Evolutionary conservation across 2,329 filamentous ascomycete species (phyloP).

Genomic region (Macroventuria anomochaeta): DNA sequence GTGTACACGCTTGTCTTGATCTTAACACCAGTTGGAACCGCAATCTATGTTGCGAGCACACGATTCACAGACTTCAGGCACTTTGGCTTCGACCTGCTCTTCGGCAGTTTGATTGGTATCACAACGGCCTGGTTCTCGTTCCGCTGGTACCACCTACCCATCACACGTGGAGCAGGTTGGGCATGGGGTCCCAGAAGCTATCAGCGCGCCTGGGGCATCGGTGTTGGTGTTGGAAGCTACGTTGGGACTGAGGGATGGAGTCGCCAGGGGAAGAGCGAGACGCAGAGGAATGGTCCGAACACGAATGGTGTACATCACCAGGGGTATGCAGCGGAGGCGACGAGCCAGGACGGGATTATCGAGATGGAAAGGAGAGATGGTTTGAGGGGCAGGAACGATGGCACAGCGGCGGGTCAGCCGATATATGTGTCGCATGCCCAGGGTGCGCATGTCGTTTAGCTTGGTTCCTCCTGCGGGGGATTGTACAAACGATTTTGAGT

Average conservation of each 20-base stretch:
- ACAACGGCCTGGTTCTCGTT: conserved; percentile 76
- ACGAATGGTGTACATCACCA: conserved; percentile 7
- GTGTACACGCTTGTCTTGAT: conserved; percentile 76
- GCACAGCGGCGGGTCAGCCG: conserved; percentile 3
- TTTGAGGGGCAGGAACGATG: not conserved
- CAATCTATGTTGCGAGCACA: conserved; percentile 82
- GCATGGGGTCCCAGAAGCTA: conserved; percentile 81
- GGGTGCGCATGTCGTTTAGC: conserved; percentile 6
- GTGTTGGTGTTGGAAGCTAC: conserved; percentile 62
- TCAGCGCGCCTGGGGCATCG: conserved; percentile 79
- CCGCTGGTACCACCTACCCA: conserved; percentile 83
- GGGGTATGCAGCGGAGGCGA: conserved; percentile 8
- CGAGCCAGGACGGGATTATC: conserved; percentile 18
- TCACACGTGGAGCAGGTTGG: conserved; percentile 82
- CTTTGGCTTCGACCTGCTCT: conserved; percentile 90
- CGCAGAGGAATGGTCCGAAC: conserved; percentile 10
- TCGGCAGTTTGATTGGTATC: conserved; percentile 80
- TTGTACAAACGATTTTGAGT: not conserved
- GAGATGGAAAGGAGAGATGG: conserved; percentile 17
- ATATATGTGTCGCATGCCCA: conserved; percentile 7
- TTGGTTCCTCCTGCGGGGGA: no score
- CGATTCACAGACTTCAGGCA: conserved; percentile 90
- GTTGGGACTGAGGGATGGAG: conserved; percentile 58
- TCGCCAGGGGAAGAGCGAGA: conserved; percentile 18
- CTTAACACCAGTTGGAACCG: conserved; percentile 73